Evolutionary conservation across 2,329 filamentous ascomycete genomes (phyloP), one percentile per base, ranked within the genome.

Genomic region (Mycosphaerella arachidis): DNA sequence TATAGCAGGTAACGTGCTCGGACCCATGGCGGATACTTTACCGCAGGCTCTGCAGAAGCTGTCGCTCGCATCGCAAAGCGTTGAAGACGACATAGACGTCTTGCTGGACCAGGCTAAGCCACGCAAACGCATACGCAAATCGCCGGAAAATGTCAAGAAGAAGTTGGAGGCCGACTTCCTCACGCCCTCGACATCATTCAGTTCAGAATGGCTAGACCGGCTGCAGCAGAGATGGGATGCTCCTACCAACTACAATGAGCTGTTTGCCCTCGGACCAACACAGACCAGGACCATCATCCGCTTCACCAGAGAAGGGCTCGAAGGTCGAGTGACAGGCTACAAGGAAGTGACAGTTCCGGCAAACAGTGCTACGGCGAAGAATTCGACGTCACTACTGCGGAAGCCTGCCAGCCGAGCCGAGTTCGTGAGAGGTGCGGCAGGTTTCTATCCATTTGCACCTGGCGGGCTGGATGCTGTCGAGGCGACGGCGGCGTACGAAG

Each of bases 251-350:
- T 89, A 92, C 72, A 84, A 86, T n/a, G 86, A 91, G 58, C 83
- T 97, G 18, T 96, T 96, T 75, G 85, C 88, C 64, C 83, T 97
- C 57, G 91, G 92, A 1, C 90, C 92, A 3, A 95, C 93, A 0
- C 94, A 97, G 76, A 93, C 92, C 16, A 86, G 94, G 59, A 97
- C 92, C n/a, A 88, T 97, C 67, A 96, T 91, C 30, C 87, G 94
- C 31, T 99, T 99, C 74, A 89, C 87, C 48, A 84, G 94, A 57
- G 91, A 96, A 75, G 94, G 94, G 6, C 82, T 97, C 13, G 92
- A 97, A 76, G 94, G 94, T 24, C 85, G 89, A 55, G 93, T 99
- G 27, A 96, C 91, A 8, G 92, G 92, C 54, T 97, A 99, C 75
- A 89, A 88, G 71, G 94, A 97, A 73, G 90, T 97, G 54, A 97